Evolutionary conservation across 1,139 yeast genomes (phyloP), one percentile per base, ranked within the genome.

Genomic region (Kurtzmaniella natalensis): DNA sequence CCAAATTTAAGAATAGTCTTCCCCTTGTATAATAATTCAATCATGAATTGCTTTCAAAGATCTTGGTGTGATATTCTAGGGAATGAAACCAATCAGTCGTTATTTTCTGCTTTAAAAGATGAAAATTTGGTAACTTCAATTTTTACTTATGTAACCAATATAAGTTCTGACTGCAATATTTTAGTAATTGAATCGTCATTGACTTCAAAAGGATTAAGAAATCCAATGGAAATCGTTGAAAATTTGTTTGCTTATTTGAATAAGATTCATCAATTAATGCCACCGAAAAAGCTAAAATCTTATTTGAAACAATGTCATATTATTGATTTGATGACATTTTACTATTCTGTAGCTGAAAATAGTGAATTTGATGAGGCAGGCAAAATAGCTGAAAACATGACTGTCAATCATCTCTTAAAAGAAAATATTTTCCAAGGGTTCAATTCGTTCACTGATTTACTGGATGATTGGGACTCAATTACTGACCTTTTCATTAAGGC

Each of bases 41-140:
- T 27, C 4, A 18, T 28, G 6, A 34, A 32, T 9, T 39, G 64
- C 17, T 66, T 59, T 31, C 55, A 59, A 18, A 55, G 55, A 11
- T 53, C 68, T 5, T 79, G 84, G 83, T 64, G 78, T 35, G 72
- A 71, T 34, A 33, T 80, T 0, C 53, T 81, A 29, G 89, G 89
- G 1, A 81, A 77, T 47, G 89, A 82, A 53, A 54, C 61, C 2
- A 37, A 45, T 2, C 70, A 69, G 0, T 73, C 86, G 0, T 54
- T 66, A 24, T 64, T 63, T 44, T 51, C 57, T 32, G 55, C 41
- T 36, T 55, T 70, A 15, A 35, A 40, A 13, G 30, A 34, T 26
- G 33, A 36, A 11, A 45, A 59, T 13, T 61, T 55, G 36, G 55
- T 68, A 5, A 52, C 59, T 1, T 50, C 55, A 1, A 50, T 74